phyloP scores from a whole-genome alignment of 257 asterid species.

The Nicotiana tabacum region DNA sequence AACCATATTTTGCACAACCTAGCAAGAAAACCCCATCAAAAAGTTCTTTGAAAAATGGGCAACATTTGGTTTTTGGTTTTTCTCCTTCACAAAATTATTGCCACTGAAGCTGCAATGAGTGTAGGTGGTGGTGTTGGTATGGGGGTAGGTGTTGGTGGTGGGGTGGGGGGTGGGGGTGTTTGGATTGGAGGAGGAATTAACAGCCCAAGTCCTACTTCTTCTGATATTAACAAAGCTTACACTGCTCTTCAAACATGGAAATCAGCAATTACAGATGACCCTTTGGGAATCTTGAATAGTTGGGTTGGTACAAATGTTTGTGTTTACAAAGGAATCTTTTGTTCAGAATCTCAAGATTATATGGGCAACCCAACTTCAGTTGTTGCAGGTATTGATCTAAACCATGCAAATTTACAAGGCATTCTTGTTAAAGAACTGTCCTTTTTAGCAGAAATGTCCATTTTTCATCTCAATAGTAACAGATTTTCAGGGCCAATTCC shows the following conservation, averaged over 20 bases:
- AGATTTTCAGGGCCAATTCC: constrained; percentile 65
- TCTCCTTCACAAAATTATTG: constrained; percentile 25
- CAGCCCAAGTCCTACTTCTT: constrained; percentile 21
- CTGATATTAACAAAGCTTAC: constrained; percentile 35
- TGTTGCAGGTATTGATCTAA: constrained; percentile 76
- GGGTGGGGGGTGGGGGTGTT: constrained; percentile 11
- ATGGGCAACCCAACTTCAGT: constrained; percentile 39
- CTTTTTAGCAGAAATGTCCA: constrained; percentile 40
- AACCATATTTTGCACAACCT: no score
- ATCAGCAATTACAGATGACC: constrained; percentile 68
- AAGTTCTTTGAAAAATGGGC: constrained; percentile 28
- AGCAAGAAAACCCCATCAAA: background rate
- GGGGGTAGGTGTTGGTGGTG: constrained; percentile 20
- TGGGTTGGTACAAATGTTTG: constrained; percentile 83
- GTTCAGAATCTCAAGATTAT: constrained; percentile 45
- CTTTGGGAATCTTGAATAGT: constrained; percentile 32
- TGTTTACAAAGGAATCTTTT: constrained; percentile 61
- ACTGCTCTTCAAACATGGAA: constrained; percentile 88
- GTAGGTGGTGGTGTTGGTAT: constrained; percentile 46
- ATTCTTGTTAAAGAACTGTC: constrained; percentile 49
- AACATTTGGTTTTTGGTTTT: constrained; percentile 16
- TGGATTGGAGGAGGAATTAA: constrained; percentile 23
- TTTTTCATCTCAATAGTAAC: constrained; percentile 75
- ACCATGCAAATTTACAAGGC: constrained; percentile 68
- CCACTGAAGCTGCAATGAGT: constrained; percentile 25